Base-by-base conservation (phyloP, 352 stramenopile genomes). In the Phytophthora cactorum region DNA sequence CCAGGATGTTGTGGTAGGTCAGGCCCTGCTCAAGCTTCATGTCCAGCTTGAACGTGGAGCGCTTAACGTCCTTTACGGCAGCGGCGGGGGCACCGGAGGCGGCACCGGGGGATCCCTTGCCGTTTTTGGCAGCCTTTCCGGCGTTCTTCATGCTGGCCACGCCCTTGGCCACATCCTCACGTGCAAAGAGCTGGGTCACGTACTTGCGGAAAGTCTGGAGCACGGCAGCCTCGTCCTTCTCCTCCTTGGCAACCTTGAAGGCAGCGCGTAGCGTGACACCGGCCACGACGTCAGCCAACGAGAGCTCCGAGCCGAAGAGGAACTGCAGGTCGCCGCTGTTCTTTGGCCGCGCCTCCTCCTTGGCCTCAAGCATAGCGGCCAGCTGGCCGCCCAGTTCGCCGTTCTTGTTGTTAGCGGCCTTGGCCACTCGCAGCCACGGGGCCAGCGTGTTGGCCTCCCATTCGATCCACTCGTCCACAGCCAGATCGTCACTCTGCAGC, bases 391-490 rank as follows among this genome's bases (percentile, higher is more conserved):
- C 69, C 52, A 77, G 38, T 52, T 58, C 61, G 31, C 45, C 70
- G 32, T 49, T 57, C 38, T 79, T 68, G 59, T 67, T 70, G 47
- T 39, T 68, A 44, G 36, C 34, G 52, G 88, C 88, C 72, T 86
- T 86, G 58, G 67, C 70, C 73, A 82, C 78, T 27, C 55, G 70
- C 52, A 92, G 71, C 79, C 79, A 92, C 12, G 78, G 82, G 32
- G 74, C 56, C 36, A 92, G 76, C 59, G 85, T 77, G 34, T 88
- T 78, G 53, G 78, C 80, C 67, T 96, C 88, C 88, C 88, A 96
- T 58, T 91, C 84, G 28, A 96, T 28, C 80, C 84, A 96, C 51
- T 96, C 88, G 59, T 96, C 86, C 38, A 96, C 84, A 2, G 83
- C 79, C 34, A 94, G 63, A 52, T 96, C 86, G 5, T 96, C 84